Evolutionary conservation across 1,284 basidiomycete species (phyloP), one percentile per base, ranked within the genome.

Genomic region (Ustilago loliicola): DNA sequence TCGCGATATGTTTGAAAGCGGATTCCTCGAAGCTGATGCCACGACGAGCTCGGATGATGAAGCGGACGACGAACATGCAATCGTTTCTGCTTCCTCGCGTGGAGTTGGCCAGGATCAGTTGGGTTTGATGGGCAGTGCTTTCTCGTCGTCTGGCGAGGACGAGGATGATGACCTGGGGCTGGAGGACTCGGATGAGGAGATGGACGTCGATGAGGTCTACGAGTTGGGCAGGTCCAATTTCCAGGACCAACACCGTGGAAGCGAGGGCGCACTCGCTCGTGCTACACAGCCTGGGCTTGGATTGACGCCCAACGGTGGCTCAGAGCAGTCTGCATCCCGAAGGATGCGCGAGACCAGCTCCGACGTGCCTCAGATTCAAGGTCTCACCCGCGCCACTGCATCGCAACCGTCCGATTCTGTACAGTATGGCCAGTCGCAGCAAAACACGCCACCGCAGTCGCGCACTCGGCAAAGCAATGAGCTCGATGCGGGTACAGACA

Each of bases 1-100:
- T 40, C 68, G 80, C 9, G 79, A 76, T 59, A 86, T 85, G 82
- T 85, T 85, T 47, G 81, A 80, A 21, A 74, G 82, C 47, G 82
- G 82, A 10, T 85, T 85, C 52, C 63, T 75, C 51, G 83, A 85
- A 50, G 81, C 77, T 30, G 85, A 86, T 55, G 78, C 80, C 19
- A 80, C 50, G 55, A 77, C 57, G 27, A 73, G 62, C 36, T 80
- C 79, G 15, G 68, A 83, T 30, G 79, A 78, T n/a, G 82, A 77
- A 21, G 50, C 29, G 7, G 72, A 61, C n/a, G 71, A 73, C 8
- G 61, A 71, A 3, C 32, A 11, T 25, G 8, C 55, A 25, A 23
- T 63, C 9, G 51, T 50, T 19, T 10, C 50, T 1, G 30, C 61
- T 4, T 45, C 51, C 0, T 77, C 68, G 7, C 56, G 61, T 2